Conservation (phyloP, 2,329 filamentous ascomycete genomes). For the Fusarium dimerum region DNA sequence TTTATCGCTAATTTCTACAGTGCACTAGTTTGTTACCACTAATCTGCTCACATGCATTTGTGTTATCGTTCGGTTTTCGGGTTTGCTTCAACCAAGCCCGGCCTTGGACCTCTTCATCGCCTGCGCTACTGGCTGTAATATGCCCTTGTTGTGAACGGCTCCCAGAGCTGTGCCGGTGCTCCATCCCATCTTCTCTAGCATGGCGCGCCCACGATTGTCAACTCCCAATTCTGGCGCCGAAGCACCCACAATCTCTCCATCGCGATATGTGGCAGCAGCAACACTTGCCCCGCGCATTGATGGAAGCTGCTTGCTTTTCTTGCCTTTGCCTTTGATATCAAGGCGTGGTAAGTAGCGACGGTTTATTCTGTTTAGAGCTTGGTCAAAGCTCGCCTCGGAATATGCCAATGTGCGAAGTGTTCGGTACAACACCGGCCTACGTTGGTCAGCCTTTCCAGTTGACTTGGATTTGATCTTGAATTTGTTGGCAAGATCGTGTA, state of each 20-base stretch:
- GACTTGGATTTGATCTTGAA: constrained; percentile 86
- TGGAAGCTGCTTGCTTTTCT: constrained; percentile 30
- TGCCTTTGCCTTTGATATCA: constrained; percentile 44
- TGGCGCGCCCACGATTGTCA: constrained; percentile 79
- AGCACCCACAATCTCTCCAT: constrained; percentile 87
- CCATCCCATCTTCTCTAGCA: constrained; percentile 99
- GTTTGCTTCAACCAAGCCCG: constrained; percentile 74
- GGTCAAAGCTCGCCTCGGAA: constrained; percentile 56
- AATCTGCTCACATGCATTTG: too few relatives aligned
- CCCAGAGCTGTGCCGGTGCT: constrained; percentile 82
- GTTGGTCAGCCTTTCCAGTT: constrained; percentile 68
- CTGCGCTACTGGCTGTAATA: constrained; percentile 81
- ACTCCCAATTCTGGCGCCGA: constrained; percentile 80
- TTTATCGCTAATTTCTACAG: too few relatives aligned
- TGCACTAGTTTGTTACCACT: too few relatives aligned
- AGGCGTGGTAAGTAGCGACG: constrained; percentile 58
- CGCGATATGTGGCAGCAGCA: constrained; percentile 56
- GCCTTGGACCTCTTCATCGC: constrained; percentile 85
- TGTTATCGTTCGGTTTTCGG: too few relatives aligned
- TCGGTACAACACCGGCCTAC: constrained; percentile 78
- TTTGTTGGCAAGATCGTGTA: constrained; percentile 76
- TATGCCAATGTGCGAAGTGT: constrained; percentile 66
- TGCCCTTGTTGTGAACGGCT: constrained; percentile 80
- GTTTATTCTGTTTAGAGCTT: constrained; percentile 34
- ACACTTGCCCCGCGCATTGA: constrained; percentile 26